Evolutionary conservation across 306 rosid genomes (phyloP), one percentile per base, ranked within the genome.

Genomic region (Corylus americana): DNA sequence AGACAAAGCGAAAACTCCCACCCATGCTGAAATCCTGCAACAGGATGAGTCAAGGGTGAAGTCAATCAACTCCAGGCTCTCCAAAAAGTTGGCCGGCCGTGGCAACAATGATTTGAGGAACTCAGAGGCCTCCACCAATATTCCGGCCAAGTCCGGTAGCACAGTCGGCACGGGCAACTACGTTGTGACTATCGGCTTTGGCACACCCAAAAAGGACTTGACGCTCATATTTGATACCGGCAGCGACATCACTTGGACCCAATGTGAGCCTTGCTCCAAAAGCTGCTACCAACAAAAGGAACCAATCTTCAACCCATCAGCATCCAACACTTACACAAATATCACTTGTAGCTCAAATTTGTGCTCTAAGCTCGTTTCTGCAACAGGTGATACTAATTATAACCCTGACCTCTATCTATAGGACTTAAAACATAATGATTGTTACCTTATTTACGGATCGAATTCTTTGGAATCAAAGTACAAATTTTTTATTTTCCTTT

Each of bases 241-340:
- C 0, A 91, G 98, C 70, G 92, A 88, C 48, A 83, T 91, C 14
- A 90, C 97, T 18, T 93, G 98, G 98, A 90, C 97, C 68, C 98
- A 93, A 61, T 93, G 98, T 20, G 1, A 82, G 66, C 98, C 98
- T 0, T 93, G 98, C 8, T 79, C 55, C 4, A 1, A 9, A 1
- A 82, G 55, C 2, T 93, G 98, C 78, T 93, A 91, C 64, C 27
- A 73, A 9, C 98, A 93, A 22, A 57, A 77, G 44, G 97, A 93
- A 7, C 72, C 74, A 0, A 88, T 82, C 13, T 90, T 80, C 59
- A 80, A 89, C 37, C 95, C 98, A 0, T 66, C 86, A 0, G 14
- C 78, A 20, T 88, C 92, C 3, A 0, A 84, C 0, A 63, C 94
- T 0, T 93, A 91, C 67, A 27, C 78, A 58, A 93, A 90, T 16